Evolutionary conservation across 257 asterid species (phyloP).

Genomic region (Asclepias syriaca): DNA sequence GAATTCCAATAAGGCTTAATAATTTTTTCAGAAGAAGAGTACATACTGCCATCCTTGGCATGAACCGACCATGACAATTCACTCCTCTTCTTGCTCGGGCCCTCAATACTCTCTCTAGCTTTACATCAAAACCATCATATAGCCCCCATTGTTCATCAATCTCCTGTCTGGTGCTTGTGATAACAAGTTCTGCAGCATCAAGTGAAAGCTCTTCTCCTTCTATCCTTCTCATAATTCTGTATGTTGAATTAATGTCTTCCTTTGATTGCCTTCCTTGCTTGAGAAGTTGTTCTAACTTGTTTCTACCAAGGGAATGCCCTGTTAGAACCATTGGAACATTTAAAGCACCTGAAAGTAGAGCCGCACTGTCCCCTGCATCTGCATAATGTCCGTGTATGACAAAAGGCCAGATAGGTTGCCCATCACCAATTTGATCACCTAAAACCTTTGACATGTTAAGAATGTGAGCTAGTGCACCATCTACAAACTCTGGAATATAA

Average conservation of each 20-base stretch:
- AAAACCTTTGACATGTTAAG: constrained; percentile 71
- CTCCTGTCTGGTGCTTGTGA: constrained; percentile 86
- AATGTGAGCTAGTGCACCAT: constrained; percentile 74
- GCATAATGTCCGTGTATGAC: constrained; percentile 88
- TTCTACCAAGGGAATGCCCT: constrained; percentile 80
- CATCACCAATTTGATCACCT: constrained; percentile 68
- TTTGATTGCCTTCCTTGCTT: constrained; percentile 77
- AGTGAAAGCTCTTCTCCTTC: constrained; percentile 80
- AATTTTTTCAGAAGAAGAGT: neutral
- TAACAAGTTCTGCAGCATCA: constrained; percentile 76
- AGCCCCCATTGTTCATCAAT: constrained; percentile 88
- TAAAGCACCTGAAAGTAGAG: constrained; percentile 76
- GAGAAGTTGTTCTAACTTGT: constrained; percentile 77
- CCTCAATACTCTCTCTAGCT: constrained; percentile 71
- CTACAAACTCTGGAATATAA: constrained; percentile 71
- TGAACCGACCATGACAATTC: constrained; percentile 70
- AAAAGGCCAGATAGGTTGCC: constrained; percentile 77
- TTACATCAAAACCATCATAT: constrained; percentile 80
- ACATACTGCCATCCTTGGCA: constrained; percentile 90
- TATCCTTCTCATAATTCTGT: constrained; percentile 75
- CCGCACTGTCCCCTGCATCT: constrained; percentile 88
- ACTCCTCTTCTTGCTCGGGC: constrained; percentile 77
- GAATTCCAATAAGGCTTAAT: neutral
- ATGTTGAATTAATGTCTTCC: constrained; percentile 80
- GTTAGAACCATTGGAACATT: constrained; percentile 89